Percentiles rank a stretch among this genome's conserved stretches.
These are phyloP conservation scores for Stentor coeruleus DNA, from an alignment of 73 alveolate species.

Conservation along the genomic window DNA sequence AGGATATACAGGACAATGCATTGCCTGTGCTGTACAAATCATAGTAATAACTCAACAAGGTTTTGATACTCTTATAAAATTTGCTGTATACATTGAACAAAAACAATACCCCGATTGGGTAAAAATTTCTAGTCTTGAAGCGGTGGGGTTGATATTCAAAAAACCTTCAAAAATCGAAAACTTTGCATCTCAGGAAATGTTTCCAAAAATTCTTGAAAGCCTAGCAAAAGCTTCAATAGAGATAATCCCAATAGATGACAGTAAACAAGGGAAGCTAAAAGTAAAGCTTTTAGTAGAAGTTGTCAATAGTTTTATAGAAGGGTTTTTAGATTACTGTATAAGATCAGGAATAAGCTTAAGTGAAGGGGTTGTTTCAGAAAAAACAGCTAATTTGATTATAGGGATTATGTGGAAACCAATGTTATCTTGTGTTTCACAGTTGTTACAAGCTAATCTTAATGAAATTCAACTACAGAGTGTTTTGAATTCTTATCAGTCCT, in stretches of 20 bases:
- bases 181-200: not conserved
- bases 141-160: not conserved
- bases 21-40: not conserved
- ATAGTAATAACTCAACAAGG: not conserved
- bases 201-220: not conserved
- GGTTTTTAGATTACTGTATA: not conserved
- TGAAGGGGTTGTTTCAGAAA: not conserved
- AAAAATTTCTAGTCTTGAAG: not conserved
- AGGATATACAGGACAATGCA: not conserved
- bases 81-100: not conserved
- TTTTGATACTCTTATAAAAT: not conserved
- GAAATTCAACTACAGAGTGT: not conserved
- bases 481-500: not conserved
- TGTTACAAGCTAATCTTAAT: not conserved
- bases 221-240: not conserved
- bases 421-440: not conserved
- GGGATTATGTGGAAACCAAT: not conserved
- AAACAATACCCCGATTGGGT: not conserved
- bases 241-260: not conserved
- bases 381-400: not conserved
- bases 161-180: not conserved
- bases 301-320: not conserved
- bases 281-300: not conserved
- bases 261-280: not conserved
- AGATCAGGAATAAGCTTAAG: not conserved